Evolutionary conservation across 164 flowering plant species (phyloP), one percentile per base, ranked within the genome.

Genomic region (Macadamia integrifolia): DNA sequence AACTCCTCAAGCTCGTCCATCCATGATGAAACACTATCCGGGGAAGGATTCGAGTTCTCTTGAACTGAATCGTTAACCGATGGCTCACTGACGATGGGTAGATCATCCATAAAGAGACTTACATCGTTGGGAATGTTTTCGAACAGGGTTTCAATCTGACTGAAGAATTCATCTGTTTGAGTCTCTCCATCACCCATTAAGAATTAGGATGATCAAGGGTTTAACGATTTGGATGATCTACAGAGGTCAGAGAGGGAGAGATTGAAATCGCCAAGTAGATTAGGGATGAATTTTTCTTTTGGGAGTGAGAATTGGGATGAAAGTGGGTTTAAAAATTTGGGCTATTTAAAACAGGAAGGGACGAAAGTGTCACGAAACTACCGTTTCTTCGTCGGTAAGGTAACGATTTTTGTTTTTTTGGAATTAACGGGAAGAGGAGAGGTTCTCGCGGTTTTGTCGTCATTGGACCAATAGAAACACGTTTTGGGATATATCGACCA

Each of bases 1-100:
- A 78, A 7, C 63, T 73, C 73, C 77, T 81, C 88, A 23, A 86
- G 62, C 52, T 81, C 79, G 4, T 73, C 71, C 44, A 82, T 69
- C 77, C 74, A 78, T 15, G 80, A 60, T 18, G 75, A 57, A 44
- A 23, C 35, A 6, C 75, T 60, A 48, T 65, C 78, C 49, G 67
- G 68, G 35, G 68, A 76, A 12, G 61, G 55, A 62, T 60, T 61
- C 17, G 40, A 32, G 28, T 1, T 43, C 62, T 40, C 64, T 15
- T 43, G 55, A 3, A 17, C 57, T 13, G 67, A 62, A 18, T 48
- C 50, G 12, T 59, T 65, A 30, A 48, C 1, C 18, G 43, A 48
- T 4, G 67, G 29, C 35, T 64, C 64, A 17, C 30, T 11, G 6
- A 17, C 28, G 14, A 44, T 17, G 28, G 15, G 43, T 6, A 35